Base-by-base conservation (phyloP, 345 rosid species). In the Xanthoceras sorbifolium region DNA sequence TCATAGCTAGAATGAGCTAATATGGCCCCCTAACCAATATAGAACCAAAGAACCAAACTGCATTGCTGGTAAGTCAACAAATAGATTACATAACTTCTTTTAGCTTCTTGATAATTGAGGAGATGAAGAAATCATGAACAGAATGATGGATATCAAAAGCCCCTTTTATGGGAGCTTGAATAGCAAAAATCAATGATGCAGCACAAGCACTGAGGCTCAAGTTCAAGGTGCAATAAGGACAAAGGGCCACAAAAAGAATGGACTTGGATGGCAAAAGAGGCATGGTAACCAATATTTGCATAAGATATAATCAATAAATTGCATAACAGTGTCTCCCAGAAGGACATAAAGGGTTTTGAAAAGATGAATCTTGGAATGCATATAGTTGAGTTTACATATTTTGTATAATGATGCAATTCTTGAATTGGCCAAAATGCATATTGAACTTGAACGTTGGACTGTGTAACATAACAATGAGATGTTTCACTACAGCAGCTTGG, bases 161-260 rank as follows among this genome's bases (percentile, higher is more conserved):
- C 57, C 67, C 42, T 17, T 31, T 42, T 62, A 4, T 26, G 18
- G n/a, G 29, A 61, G 18, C 25, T 31, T 72, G 23, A 29, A 9
- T 44, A 28, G 32, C 6, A 61, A 73, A 61, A 29, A 20, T 18
- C 76, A 73, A 26, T 5, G 32, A 34, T 26, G 20, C 50, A 57
- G 28, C 29, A 32, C 3, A 32, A 5, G 74, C 61, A 70, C 17
- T 11, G 10, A 70, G 62, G 60, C 63, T 70, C 74, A 70, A 69
- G 60, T 7, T 69, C 18, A 26, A 34, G 65, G 18, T 22, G 64
- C 64, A 71, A 71, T 29, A 15, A 36, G 75, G 75, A 59, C 32
- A 55, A 69, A 26, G 38, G 7, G 31, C 26, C 29, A 36, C 42
- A 36, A 7, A 57, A 6, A 57, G 5, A 48, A 60, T 4, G 28